Evolutionary conservation across 768 basidiomycete genomes (phyloP).

Genomic region (Kwoniella dejecticola): DNA sequence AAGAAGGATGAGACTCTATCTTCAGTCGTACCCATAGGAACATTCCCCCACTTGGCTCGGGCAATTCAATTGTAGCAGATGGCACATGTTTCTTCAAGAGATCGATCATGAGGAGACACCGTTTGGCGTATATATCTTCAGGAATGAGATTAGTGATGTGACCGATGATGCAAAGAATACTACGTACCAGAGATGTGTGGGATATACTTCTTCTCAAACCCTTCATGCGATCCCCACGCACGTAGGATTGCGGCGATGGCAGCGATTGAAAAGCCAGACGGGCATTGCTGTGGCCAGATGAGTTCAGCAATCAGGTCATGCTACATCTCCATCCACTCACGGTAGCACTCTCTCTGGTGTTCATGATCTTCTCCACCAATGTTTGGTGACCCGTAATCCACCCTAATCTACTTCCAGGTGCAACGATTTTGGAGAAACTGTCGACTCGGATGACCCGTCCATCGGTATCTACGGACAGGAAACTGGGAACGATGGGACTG

Average conservation of each 20-base stretch:
- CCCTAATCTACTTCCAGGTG: conserved; percentile 41
- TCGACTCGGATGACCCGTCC: conserved; percentile 48
- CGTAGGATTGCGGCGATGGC: conserved; percentile 37
- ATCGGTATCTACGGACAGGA: conserved; percentile 43
- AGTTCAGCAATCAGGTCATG: too few relatives aligned
- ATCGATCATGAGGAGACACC: conserved; percentile 29
- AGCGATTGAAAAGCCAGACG: conserved; percentile 40
- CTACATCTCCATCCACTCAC: too few relatives aligned
- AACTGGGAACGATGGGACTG: conserved; percentile 39
- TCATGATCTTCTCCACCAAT: conserved; percentile 38
- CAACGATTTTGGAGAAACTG: conserved; percentile 48
- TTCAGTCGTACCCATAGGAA: conserved; percentile 28
- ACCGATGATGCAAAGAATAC: background rate
- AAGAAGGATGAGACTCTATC: conserved; percentile 24
- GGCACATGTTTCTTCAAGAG: conserved; percentile 17
- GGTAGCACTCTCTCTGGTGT: conserved; percentile 37
- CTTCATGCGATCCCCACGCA: conserved; percentile 45
- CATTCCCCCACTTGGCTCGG: conserved; percentile 26
- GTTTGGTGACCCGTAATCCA: conserved; percentile 39
- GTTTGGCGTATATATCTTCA: conserved; percentile 35
- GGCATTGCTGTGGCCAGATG: conserved; percentile 25
- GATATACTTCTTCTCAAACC: conserved; percentile 45
- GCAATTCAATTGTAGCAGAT: conserved; percentile 11
- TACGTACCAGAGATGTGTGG: conserved; percentile 43
- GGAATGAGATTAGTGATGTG: background rate